Percentiles rank a stretch among this genome's conserved stretches.
phyloP scores from a whole-genome alignment of 495 filamentous ascomycete genomes.

The Aspergillus conjunctus region DNA sequence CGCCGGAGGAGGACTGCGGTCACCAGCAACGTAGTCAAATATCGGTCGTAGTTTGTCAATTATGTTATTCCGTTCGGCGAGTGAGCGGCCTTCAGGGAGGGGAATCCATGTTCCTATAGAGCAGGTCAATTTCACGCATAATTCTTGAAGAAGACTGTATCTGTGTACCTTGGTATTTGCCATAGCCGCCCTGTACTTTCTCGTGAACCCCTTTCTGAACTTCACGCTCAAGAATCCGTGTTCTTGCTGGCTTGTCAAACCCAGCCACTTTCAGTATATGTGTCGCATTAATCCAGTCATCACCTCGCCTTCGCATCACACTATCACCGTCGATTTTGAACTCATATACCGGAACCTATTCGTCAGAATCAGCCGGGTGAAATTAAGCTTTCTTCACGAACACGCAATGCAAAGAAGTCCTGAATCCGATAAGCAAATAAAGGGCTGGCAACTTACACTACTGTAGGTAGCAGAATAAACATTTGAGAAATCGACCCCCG shows the following conservation, averaged over 20 bases:
- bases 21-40: conserved; percentile 85
- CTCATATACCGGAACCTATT: conserved; percentile 86
- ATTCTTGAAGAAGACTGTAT: conserved; percentile 8
- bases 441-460: conserved; percentile 63
- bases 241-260: conserved; percentile 87
- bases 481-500: conserved; percentile 41
- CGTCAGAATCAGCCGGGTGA: neutral
- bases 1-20: conserved; percentile 86
- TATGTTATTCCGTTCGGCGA: conserved; percentile 84
- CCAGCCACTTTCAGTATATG: conserved; percentile 90
- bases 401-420: neutral
- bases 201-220: conserved; percentile 96
- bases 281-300: conserved; percentile 94
- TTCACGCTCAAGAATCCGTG: conserved; percentile 91
- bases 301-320: conserved; percentile 85
- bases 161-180: conserved; percentile 89
- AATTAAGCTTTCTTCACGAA: neutral
- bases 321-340: conserved; percentile 75
- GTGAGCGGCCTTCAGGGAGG: conserved; percentile 72
- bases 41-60: conserved; percentile 80
- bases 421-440: neutral
- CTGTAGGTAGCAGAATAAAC: conserved; percentile 94
- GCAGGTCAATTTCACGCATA: conserved; percentile 22
- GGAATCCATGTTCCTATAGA: conserved; percentile 90
- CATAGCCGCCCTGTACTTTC: conserved; percentile 97